Conservation (phyloP, 495 filamentous ascomycete genomes). For the Melanomma pulvis-pyrius region DNA sequence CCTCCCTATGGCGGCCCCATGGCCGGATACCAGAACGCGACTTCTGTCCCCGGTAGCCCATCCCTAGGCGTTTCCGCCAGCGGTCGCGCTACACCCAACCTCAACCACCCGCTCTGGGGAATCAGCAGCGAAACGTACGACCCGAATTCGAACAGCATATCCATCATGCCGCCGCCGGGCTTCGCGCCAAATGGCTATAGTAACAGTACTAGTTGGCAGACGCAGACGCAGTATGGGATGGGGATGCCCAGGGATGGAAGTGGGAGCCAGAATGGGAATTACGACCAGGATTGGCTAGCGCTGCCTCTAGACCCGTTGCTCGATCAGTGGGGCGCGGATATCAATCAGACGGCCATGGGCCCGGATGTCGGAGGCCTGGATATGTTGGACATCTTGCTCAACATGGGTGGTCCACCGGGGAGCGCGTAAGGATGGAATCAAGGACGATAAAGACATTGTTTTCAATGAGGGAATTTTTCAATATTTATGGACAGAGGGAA, state of each 20-base stretch:
- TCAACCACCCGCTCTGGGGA: conserved; percentile 43
- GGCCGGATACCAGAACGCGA: neutral
- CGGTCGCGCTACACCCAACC: conserved; percentile 38
- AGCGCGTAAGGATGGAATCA: neutral
- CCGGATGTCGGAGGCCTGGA: conserved; percentile 47
- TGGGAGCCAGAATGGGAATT: conserved; percentile 6
- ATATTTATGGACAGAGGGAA: too few species aligned
- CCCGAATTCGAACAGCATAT: conserved; percentile 46
- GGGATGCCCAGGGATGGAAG: neutral
- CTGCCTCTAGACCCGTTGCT: conserved; percentile 52
- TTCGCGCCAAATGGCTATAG: conserved; percentile 36
- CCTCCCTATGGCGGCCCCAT: conserved; percentile 5
- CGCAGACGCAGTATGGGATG: conserved; percentile 6
- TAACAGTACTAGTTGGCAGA: conserved; percentile 7
- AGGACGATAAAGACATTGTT: neutral
- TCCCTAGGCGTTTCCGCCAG: conserved; percentile 20
- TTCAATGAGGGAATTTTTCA: too few species aligned
- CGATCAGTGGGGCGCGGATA: conserved; percentile 42
- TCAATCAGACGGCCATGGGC: conserved; percentile 47
- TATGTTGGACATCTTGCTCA: conserved; percentile 46
- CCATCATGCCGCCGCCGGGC: conserved; percentile 53
- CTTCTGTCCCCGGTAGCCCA: conserved; percentile 14
- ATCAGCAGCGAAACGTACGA: conserved; percentile 49
- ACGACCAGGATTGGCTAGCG: conserved; percentile 51
- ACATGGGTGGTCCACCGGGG: conserved; percentile 21